These are phyloP conservation scores for Castanopsis chinensis DNA, from an alignment of 306 rosid genomes.

Conservation along the genomic window DNA sequence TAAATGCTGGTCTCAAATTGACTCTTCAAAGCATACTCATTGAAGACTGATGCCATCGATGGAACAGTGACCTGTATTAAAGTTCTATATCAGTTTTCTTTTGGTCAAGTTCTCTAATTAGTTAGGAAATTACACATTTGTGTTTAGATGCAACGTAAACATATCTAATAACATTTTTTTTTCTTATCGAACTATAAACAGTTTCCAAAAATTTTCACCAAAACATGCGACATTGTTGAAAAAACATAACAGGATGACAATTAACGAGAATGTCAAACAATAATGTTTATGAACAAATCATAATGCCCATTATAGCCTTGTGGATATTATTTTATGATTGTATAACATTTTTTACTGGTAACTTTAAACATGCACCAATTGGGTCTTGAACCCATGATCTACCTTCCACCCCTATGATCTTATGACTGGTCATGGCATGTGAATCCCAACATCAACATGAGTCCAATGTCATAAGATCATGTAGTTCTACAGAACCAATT, in stretches of 20 bases:
- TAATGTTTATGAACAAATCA: neutral
- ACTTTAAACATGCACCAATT: neutral
- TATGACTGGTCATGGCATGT: neutral
- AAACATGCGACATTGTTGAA: neutral
- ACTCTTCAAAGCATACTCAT: constrained; percentile 99
- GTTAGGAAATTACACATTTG: neutral
- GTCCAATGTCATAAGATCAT: neutral
- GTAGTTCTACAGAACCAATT: neutral
- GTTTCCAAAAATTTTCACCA: neutral
- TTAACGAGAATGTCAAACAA: neutral
- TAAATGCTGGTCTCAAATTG: constrained; percentile 99
- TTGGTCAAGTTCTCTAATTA: neutral
- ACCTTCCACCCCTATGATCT: neutral
- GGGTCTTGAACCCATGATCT: neutral
- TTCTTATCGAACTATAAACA: neutral
- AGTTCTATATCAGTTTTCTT: constrained; percentile 15
- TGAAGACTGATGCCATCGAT: constrained; percentile 92
- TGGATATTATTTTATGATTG: neutral
- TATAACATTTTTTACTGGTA: neutral
- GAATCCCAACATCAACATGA: neutral
- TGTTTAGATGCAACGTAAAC: neutral
- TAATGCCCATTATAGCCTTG: neutral
- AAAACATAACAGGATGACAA: neutral
- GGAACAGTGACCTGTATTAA: constrained; percentile 87
- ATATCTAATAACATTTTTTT: neutral